Conservation (phyloP, 176 grass and related monocot genomes). For the Aegilops umbellulata region DNA sequence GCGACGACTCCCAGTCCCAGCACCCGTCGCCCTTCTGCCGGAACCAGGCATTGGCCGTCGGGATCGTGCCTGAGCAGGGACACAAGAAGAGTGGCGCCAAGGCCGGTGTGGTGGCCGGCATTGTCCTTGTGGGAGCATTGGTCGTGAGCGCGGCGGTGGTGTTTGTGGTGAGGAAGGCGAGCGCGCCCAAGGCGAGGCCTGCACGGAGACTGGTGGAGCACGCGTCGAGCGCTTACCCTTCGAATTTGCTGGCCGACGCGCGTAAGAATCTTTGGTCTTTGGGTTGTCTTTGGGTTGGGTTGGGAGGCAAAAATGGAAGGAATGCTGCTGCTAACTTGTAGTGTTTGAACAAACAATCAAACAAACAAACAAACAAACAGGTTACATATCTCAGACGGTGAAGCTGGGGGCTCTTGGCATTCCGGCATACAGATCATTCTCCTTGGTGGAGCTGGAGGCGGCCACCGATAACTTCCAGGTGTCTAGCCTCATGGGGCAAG, state of each 20-base stretch:
- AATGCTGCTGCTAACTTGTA: no score
- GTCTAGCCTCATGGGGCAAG: constrained; percentile 59
- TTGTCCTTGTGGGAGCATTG: constrained; percentile 33
- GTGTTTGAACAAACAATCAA: no score
- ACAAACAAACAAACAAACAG: constrained; percentile 24
- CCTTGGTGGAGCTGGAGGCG: constrained; percentile 80
- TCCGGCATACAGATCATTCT: constrained; percentile 64
- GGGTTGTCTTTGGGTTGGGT: no score
- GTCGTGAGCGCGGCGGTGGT: constrained; percentile 34
- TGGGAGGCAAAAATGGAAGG: background rate
- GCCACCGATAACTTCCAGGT: constrained; percentile 66
- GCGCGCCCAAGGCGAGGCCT: constrained; percentile 31
- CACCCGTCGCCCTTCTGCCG: constrained; percentile 68
- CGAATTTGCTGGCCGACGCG: constrained; percentile 78
- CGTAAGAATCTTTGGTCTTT: constrained; percentile 37
- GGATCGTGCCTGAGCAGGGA: constrained; percentile 47
- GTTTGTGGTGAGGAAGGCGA: constrained; percentile 45
- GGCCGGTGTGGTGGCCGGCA: constrained; percentile 15
- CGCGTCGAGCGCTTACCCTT: constrained; percentile 80
- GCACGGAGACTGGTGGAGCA: constrained; percentile 70
- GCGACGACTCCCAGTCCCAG: constrained; percentile 38
- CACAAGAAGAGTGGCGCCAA: constrained; percentile 15
- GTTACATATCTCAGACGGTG: constrained; percentile 72
- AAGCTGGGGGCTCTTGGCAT: constrained; percentile 68
- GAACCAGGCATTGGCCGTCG: constrained; percentile 94